Base-by-base conservation (phyloP, 306 rosid genomes). In the Quercus parvula region DNA sequence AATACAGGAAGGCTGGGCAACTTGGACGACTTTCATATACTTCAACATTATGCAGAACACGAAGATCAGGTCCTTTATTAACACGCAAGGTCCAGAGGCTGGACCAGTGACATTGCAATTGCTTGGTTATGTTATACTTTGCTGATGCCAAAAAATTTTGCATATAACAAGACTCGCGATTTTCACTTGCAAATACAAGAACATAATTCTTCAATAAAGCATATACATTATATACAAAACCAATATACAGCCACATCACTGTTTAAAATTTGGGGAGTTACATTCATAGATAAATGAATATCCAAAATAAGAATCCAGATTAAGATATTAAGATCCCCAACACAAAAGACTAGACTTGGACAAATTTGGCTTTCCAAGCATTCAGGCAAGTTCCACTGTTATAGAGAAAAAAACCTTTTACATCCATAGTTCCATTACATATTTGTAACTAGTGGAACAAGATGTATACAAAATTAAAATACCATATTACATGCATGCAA, bases 1-100 rank as follows among this genome's bases (percentile, higher is more conserved):
- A 71, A 19, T 79, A 82, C 99, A 95, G 49, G 97, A 80, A 77
- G 77, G 81, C 98, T 91, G 85, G 49, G 74, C 78, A 71, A 73
- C 44, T 64, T 17, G 84, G 15, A 49, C 22, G 52, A 30, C 30
- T 20, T 7, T 7, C 6, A 57, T 19, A 20, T 49, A 49, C 54
- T 49, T 49, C 54, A 49, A 49, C 17, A 49, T 49, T 11, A 49
- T 49, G 54, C 54, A 57, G 10, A 19, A 57, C 28, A 57, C 3
- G 0, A 19, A 57, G 22, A 57, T 19, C 25, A 57, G 10, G 22
- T n/a, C 22, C 22, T n/a, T 57, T 57, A 7, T n/a, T 57, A 25
- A 8, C 22, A 20, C 0, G 17, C 14, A 12, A 12, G 54, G 54
- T 13, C 54, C 14, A 62, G 35, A 31, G 8, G 35, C 19, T 25